These are phyloP conservation scores for Meyerozyma sp. DNA, from an alignment of 1,139 yeast genomes.

Conservation along the genomic window DNA sequence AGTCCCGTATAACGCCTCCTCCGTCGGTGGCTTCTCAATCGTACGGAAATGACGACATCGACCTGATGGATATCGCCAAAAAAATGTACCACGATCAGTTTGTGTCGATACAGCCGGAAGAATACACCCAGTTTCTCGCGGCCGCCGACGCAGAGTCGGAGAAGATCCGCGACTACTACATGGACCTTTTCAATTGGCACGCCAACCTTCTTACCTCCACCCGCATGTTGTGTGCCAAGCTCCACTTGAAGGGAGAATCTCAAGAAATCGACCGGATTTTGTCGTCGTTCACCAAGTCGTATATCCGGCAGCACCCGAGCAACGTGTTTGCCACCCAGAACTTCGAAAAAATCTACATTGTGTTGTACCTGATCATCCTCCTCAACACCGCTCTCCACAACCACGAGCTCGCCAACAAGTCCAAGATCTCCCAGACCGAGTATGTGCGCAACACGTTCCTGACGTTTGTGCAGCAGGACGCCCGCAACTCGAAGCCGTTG, in stretches of 20 bases:
- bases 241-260: slow-evolving; percentile 78
- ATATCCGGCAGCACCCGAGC: slow-evolving; percentile 49
- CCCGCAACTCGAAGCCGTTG: slow-evolving; percentile 23
- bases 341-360: slow-evolving; percentile 63
- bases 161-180: slow-evolving; percentile 37
- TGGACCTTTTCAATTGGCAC: slow-evolving; percentile 48
- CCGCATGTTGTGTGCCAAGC: slow-evolving; percentile 54
- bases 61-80: slow-evolving; percentile 25
- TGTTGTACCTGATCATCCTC: slow-evolving; percentile 68
- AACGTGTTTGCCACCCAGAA: slow-evolving; percentile 47
- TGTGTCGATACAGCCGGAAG: slow-evolving; percentile 41
- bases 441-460: slow-evolving; percentile 54
- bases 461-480: slow-evolving; percentile 33
- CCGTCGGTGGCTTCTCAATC: neutral
- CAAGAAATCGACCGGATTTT: slow-evolving; percentile 76
- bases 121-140: slow-evolving; percentile 42
- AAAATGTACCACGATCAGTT: slow-evolving; percentile 36
- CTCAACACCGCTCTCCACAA: slow-evolving; percentile 69
- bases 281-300: slow-evolving; percentile 64
- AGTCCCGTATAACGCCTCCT: neutral
- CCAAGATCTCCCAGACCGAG: slow-evolving; percentile 40
- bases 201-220: slow-evolving; percentile 49
- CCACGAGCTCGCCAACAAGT: slow-evolving; percentile 34
- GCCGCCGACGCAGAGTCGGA: slow-evolving; percentile 38
- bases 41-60: neutral